Base-by-base conservation (phyloP, 2,329 filamentous ascomycete species). In the Phaeosphaeriaceae sp. region DNA sequence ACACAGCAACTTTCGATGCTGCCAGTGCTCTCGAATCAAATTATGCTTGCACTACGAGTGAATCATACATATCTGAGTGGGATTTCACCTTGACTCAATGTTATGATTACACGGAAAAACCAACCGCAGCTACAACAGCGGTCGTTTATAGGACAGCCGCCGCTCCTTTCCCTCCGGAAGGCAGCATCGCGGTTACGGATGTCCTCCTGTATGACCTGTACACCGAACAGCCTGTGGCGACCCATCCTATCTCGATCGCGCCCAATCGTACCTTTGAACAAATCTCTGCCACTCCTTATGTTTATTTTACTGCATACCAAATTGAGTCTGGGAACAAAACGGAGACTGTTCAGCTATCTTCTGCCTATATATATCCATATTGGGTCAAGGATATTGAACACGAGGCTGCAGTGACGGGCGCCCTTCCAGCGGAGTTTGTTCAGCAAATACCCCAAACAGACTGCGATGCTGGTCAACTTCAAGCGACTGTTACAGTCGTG, bases 291-390 rank as follows among this genome's bases (percentile, higher is more conserved):
- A 76, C 75, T 1, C 73, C 76, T 1, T 75, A 77, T 37, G 69
- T 77, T 6, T 74, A 76, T 50, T 76, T 78, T 54, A 73, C 71
- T 15, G 63, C 64, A 4, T 78, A 77, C 49, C 74, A 78, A 48
- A 64, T 78, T n/a, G 71, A 74, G 41, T 68, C 50, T 21, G 52
- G 49, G 9, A 69, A 68, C 33, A 58, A 49, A 1, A 76, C 76
- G 3, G 43, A 62, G 18, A 68, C 68, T 1, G 64, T 76, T 48
- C 62, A 65, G 12, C 55, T 79, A 29, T 50, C 61, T 4, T 60
- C 62, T 13, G 64, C 72, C 0, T 71, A 68, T 43, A 72, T 65
- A 17, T 75, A 74, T 43, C 61, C 71, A 13, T 77, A 76, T 41
- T 54, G 54, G 35, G 60, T 71, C 7, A 64, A 69, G 16, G 64